Evolutionary conservation across 805 yeast species (phyloP).

Genomic region (Helenozyma rhizophorensis): DNA sequence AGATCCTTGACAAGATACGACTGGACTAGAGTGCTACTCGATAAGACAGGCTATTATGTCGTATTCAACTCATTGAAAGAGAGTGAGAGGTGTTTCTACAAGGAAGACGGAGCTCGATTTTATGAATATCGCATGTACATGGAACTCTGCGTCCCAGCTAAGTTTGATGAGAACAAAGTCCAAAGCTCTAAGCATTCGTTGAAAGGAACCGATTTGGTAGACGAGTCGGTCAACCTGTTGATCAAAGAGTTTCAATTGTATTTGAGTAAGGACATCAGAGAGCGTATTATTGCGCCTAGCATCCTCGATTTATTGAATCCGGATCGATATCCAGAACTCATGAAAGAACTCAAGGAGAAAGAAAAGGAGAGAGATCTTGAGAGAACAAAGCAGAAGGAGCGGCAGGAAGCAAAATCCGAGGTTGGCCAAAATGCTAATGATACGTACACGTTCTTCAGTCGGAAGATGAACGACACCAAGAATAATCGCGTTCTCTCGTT

Average conservation of each 20-base stretch:
- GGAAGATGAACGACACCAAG: conserved; percentile 1
- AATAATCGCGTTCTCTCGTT: conserved; percentile 13
- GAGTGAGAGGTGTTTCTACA: conserved; percentile 54
- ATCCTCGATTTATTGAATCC: conserved; percentile 59
- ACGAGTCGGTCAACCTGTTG: conserved; percentile 56
- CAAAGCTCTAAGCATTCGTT: conserved; percentile 10
- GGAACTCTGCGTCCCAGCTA: conserved; percentile 54
- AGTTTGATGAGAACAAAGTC: conserved; percentile 21
- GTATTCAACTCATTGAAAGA: conserved; percentile 60
- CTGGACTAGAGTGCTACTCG: conserved; percentile 64
- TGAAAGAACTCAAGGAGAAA: conserved; percentile 32
- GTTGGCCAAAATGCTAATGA: no score
- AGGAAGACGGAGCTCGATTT: conserved; percentile 55
- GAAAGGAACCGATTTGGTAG: conserved; percentile 34
- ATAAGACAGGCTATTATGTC: conserved; percentile 62
- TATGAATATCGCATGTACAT: conserved; percentile 47
- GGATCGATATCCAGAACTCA: conserved; percentile 50
- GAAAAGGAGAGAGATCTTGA: conserved; percentile 8
- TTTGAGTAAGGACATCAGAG: conserved; percentile 67
- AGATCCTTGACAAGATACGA: conserved; percentile 53
- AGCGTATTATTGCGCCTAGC: conserved; percentile 65
- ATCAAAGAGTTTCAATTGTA: conserved; percentile 61
- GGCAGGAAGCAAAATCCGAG: conserved; percentile 2
- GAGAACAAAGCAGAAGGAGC: conserved; percentile 7
- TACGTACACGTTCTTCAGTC: no score